Evolutionary conservation across 1,284 basidiomycete genomes (phyloP).

Genomic region (Sphagnurus paluster): DNA sequence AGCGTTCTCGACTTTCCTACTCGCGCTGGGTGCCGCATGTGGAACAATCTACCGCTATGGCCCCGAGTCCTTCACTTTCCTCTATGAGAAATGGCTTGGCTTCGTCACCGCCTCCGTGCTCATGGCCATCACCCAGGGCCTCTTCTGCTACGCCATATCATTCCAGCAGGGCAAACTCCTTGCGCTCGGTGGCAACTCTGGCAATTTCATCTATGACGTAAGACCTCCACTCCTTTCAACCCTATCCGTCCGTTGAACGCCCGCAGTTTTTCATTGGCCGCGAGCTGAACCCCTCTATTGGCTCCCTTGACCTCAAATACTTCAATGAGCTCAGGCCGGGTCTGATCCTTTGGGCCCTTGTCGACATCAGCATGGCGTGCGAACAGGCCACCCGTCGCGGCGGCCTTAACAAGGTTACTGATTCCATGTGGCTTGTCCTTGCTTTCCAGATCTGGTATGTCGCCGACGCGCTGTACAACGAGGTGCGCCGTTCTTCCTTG

Average conservation of each 20-base stretch:
- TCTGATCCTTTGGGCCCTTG: slow-evolving; percentile 91
- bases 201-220: slow-evolving; percentile 90
- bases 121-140: slow-evolving; percentile 78
- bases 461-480: slow-evolving; percentile 84
- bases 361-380: slow-evolving; percentile 91
- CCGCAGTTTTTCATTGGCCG: slow-evolving; percentile 95
- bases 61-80: slow-evolving; percentile 79
- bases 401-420: slow-evolving; percentile 71
- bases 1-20: slow-evolving; percentile 89
- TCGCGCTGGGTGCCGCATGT: slow-evolving; percentile 69
- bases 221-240: slow-evolving; percentile 29
- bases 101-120: slow-evolving; percentile 82
- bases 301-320: slow-evolving; percentile 92
- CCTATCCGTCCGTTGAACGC: background rate
- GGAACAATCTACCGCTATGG: slow-evolving; percentile 78
- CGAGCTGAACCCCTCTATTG: slow-evolving; percentile 89
- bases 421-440: slow-evolving; percentile 91
- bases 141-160: slow-evolving; percentile 74
- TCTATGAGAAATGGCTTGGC: slow-evolving; percentile 92
- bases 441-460: slow-evolving; percentile 90
- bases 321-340: slow-evolving; percentile 98
- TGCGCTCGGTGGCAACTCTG: slow-evolving; percentile 91
- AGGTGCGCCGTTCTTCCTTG: slow-evolving; percentile 50
- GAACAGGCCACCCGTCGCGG: slow-evolving; percentile 83
- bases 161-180: slow-evolving; percentile 73